These are phyloP conservation scores for Asterella californica DNA, from an alignment of 225 moss, liverwort and hornwort genomes.

Conservation along the genomic window DNA sequence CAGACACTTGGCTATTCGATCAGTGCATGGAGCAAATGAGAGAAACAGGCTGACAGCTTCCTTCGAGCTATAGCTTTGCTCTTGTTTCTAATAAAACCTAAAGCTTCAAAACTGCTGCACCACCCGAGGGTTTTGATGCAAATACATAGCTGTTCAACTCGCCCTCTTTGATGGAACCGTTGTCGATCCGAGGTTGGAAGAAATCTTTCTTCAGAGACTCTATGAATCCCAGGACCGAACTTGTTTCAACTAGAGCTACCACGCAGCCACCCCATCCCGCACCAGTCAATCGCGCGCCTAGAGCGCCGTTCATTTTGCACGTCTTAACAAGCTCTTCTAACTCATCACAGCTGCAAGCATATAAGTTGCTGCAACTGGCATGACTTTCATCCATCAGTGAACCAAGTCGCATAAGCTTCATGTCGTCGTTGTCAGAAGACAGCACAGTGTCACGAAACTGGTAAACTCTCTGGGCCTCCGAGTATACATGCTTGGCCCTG, in stretches of 20 bases:
- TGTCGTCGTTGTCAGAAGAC: slow-evolving; percentile 45
- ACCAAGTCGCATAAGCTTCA: slow-evolving; percentile 59
- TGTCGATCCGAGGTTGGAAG: slow-evolving; percentile 61
- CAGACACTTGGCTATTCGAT: no score
- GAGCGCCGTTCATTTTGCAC: slow-evolving; percentile 60
- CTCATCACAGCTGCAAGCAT: slow-evolving; percentile 94
- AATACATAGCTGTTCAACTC: slow-evolving; percentile 70
- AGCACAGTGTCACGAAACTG: slow-evolving; percentile 23
- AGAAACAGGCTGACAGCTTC: no score
- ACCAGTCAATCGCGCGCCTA: slow-evolving; percentile 86
- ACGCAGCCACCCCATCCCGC: slow-evolving; percentile 98
- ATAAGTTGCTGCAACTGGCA: slow-evolving; percentile 76
- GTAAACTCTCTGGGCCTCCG: slow-evolving; percentile 74
- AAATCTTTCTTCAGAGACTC: slow-evolving; percentile 68
- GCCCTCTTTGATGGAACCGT: slow-evolving; percentile 48
- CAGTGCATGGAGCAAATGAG: no score
- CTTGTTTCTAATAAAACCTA: not conserved
- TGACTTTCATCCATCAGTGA: slow-evolving; percentile 90
- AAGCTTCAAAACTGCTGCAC: slow-evolving; percentile 66
- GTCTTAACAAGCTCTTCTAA: slow-evolving; percentile 76
- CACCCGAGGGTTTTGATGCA: slow-evolving; percentile 79
- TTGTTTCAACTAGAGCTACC: slow-evolving; percentile 78
- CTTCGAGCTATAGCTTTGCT: no score
- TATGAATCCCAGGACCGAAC: slow-evolving; percentile 60
- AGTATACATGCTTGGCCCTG: slow-evolving; percentile 89